Base-by-base conservation (phyloP, 257 asterid species). In the Verbascum thapsus region DNA sequence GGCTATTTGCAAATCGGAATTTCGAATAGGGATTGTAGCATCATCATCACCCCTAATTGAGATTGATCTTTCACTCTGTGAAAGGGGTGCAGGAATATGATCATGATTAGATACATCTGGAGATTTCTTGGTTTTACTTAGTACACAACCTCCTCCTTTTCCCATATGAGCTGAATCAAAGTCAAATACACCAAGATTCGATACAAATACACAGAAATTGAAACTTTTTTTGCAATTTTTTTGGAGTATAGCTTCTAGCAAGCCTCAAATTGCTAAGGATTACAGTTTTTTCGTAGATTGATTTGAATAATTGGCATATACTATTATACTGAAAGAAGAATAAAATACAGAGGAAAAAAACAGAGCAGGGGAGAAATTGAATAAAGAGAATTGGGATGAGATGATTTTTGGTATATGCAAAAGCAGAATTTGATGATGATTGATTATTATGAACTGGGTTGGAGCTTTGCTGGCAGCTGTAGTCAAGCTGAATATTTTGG, bases 81-180 rank as follows among this genome's bases (percentile, higher is more conserved):
- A 45, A 22, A 63, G 40, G 16, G 55, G 72, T 37, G 64, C 66
- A 34, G 32, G 5, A 1, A 26, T 26, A 26, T n/a, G n/a, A n/a
- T 61, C 72, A 2, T 56, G 59, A 40, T 53, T 32, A 12, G 85
- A 19, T 38, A 65, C 65, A 48, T 20, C 74, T 49, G 58, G 5
- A 48, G 73, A 54, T 40, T 65, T 19, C 68, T 70, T 66, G 37
- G 53, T 72, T 63, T 79, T 79, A 66, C 84, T 79, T 6, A 72
- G 84, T 7, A 72, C 30, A 62, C 85, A 79, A 13, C 81, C 85
- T 52, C 81, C 79, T 23, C 85, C 85, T 76, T 75, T 79, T 57
- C 85, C 84, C 85, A 79, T 79, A n/a, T 19, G 42, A 16, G 32
- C 7, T 20, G 32, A 44, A 23, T 32, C 30, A 40, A 26, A 26